Evolutionary conservation across 2,329 filamentous ascomycete genomes (phyloP), one percentile per base, ranked within the genome.

Genomic region (Hymenoscyphus scutula): DNA sequence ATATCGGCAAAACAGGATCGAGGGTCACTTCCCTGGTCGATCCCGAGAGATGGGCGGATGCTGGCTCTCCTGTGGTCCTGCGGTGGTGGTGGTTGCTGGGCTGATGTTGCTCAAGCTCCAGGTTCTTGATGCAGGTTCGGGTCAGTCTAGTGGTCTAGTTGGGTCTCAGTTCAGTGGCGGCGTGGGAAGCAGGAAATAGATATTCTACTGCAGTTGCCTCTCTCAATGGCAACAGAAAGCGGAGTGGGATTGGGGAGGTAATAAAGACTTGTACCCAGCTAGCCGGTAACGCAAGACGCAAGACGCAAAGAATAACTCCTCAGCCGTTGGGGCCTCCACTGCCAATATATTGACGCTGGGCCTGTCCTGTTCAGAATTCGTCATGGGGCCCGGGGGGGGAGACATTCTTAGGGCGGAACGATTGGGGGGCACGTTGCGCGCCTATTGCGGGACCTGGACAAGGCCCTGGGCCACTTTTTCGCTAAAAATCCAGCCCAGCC

Each of bases 261-360:
- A 62, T 54, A 45, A 58, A 55, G 60, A 62, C 64, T 53, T 34
- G 17, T 15, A 37, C 68, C 71, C 71, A 70, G 69, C 62, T 56
- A 63, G 56, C 61, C 69, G 71, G 70, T 72, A 73, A 65, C 70
- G 68, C 63, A 71, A 45, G 41, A 34, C 32, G 41, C 41, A 23
- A 45, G 63, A 68, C 63, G 69, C 65, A 71, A 64, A 68, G 62
- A 68, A 64, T 62, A 23, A 37, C 58, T 59, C 51, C 58, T 59
- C 51, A 58, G 64, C 60, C 59, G 66, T 71, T 71, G 66, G 70
- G 70, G 70, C 59, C 48, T 64, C 65, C 64, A 61, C 68, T 67
- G 65, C 66, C 69, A 69, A 71, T 72, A 72, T 73, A 72, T 72
- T 71, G 67, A 70, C 62, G 67, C 68, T 68, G 65, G 51, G 11